Percentiles rank a stretch among this genome's conserved stretches.
phyloP scores from a whole-genome alignment of 495 filamentous ascomycete genomes.

The Aspergillus sclerotioniger region DNA sequence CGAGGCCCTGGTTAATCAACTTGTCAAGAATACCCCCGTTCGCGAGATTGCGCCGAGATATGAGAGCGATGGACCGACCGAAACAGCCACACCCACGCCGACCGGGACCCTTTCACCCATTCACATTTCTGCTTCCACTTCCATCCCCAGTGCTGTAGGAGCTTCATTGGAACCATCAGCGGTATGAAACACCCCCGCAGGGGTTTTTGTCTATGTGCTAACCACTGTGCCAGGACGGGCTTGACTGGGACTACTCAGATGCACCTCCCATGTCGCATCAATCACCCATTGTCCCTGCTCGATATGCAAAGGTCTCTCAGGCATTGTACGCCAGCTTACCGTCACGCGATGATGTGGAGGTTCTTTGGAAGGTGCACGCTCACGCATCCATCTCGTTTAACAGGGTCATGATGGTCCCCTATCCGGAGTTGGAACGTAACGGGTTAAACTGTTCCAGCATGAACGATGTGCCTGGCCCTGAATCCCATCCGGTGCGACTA shows the following conservation, averaged over 20 bases:
- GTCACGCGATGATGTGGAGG: background rate
- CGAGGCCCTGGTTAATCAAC: background rate
- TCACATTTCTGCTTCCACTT: too few species aligned
- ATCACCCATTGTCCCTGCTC: background rate
- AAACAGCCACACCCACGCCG: too few species aligned
- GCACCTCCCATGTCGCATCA: too few species aligned
- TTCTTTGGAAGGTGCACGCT: background rate
- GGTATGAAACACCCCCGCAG: too few species aligned
- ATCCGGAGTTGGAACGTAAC: background rate
- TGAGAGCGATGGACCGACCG: too few species aligned
- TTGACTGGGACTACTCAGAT: background rate
- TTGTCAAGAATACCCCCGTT: background rate
- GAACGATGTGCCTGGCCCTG: background rate
- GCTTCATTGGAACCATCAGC: too few species aligned
- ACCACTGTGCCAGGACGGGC: background rate
- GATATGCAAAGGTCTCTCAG: background rate
- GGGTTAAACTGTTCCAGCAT: background rate
- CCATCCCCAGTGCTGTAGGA: too few species aligned
- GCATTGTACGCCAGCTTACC: conserved; percentile 6
- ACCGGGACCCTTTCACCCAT: too few species aligned
- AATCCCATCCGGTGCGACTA: background rate
- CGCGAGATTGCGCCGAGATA: background rate
- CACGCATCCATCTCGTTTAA: background rate
- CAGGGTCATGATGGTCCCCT: background rate
- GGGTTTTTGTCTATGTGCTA: background rate